Evolutionary conservation across 2,329 filamentous ascomycete genomes (phyloP).

Genomic region (Talaromyces sp.): DNA sequence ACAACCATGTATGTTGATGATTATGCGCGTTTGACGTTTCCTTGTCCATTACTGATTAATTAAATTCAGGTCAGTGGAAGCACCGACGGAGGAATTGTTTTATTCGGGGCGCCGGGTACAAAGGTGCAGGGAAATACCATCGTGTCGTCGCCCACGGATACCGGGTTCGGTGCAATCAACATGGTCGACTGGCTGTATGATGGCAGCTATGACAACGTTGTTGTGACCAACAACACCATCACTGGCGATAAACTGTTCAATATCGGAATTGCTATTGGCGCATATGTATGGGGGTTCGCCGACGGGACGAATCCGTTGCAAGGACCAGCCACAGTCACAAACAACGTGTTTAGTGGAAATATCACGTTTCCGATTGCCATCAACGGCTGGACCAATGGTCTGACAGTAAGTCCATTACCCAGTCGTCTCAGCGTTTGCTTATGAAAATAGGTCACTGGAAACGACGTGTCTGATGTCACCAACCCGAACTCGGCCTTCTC

Average conservation of each 20-base stretch:
- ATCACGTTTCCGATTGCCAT: constrained; percentile 8
- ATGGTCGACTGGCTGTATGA: constrained; percentile 9
- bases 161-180: constrained; percentile 10
- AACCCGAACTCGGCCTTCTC: constrained; percentile 1
- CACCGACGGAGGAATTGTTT: constrained; percentile 10
- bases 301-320: background rate
- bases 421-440: background rate
- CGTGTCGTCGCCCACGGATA: constrained; percentile 4
- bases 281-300: constrained; percentile 6
- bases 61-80: constrained; percentile 5
- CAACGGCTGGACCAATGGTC: constrained; percentile 8
- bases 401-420: constrained; percentile 2
- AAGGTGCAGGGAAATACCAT: constrained; percentile 8
- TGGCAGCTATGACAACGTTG: constrained; percentile 5
- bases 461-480: constrained; percentile 1
- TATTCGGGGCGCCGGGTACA: constrained; percentile 10
- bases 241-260: constrained; percentile 2
- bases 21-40: background rate
- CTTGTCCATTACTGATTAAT: background rate
- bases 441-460: constrained; percentile 3
- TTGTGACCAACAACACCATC: constrained; percentile 10
- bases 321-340: constrained; percentile 6
- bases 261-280: constrained; percentile 12
- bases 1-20: constrained; percentile 4
- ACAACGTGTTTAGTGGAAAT: constrained; percentile 7